phyloP scores from a whole-genome alignment of 805 yeast species.

The Metschnikowia noctiluminum region DNA sequence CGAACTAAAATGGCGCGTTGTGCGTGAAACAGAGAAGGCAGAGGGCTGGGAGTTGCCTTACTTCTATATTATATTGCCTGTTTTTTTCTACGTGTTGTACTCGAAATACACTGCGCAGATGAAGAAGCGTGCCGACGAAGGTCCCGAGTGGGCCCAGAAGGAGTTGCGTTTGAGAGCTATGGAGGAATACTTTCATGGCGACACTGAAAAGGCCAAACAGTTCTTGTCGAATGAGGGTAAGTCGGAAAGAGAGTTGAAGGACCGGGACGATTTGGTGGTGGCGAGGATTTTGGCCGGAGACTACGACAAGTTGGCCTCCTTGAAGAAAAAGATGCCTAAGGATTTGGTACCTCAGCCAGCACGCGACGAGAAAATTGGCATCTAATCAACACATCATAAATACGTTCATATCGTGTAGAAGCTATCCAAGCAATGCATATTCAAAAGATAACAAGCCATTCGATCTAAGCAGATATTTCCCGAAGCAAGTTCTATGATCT shows the following conservation, averaged over 20 bases:
- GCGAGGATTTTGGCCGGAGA: constrained; percentile 82
- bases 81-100: constrained; percentile 54
- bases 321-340: constrained; percentile 47
- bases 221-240: constrained; percentile 53
- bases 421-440: not conserved
- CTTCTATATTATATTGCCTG: constrained; percentile 71
- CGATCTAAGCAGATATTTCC: not conserved
- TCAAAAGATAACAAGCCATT: not conserved
- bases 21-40: constrained; percentile 64
- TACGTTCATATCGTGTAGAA: not conserved
- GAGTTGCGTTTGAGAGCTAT: constrained; percentile 74
- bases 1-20: constrained; percentile 71
- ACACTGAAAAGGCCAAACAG: constrained; percentile 47
- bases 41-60: constrained; percentile 85
- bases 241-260: constrained; percentile 53
- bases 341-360: constrained; percentile 38
- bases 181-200: constrained; percentile 59
- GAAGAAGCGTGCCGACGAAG: constrained; percentile 38
- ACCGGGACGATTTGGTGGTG: constrained; percentile 72
- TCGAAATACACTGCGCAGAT: constrained; percentile 44
- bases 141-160: constrained; percentile 77
- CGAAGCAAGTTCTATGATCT: no score
- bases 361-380: constrained; percentile 31
- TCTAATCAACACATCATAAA: constrained; percentile 18
- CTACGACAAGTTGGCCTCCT: constrained; percentile 65